A percentile compares a stretch with the other conserved stretches of the same genome.
phyloP scores from a whole-genome alignment of 2,329 filamentous ascomycete species.

The Neocatenulostroma microsporum region DNA sequence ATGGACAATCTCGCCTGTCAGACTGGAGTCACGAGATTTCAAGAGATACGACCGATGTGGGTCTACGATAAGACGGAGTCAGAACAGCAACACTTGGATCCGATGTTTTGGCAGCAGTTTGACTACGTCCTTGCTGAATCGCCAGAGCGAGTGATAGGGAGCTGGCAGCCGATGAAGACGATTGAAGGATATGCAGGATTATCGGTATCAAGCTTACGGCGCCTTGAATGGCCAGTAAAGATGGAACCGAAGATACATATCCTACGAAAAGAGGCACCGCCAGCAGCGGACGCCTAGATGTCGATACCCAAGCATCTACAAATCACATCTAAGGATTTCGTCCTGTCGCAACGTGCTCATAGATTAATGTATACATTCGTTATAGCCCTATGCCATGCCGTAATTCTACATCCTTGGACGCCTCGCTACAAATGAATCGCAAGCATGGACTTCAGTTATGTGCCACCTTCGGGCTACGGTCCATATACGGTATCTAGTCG shows the following conservation, averaged over 20 bases:
- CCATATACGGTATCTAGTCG: too few species aligned
- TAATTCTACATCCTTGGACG: too few species aligned
- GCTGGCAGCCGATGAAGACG: constrained; percentile 46
- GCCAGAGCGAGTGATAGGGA: constrained; percentile 40
- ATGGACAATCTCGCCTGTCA: constrained; percentile 56
- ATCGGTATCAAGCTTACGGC: constrained; percentile 34
- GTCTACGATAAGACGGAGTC: constrained; percentile 54
- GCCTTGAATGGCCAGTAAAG: constrained; percentile 46
- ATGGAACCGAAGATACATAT: constrained; percentile 50
- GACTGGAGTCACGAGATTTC: constrained; percentile 55
- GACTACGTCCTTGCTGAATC: constrained; percentile 52
- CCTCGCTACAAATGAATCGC: too few species aligned
- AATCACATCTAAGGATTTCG: too few species aligned
- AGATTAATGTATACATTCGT: too few species aligned
- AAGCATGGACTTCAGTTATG: too few species aligned
- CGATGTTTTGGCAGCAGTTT: constrained; percentile 50
- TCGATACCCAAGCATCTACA: too few species aligned
- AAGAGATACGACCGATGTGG: constrained; percentile 43
- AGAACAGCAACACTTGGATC: constrained; percentile 36
- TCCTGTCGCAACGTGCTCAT: too few species aligned
- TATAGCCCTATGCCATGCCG: too few species aligned
- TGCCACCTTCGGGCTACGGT: too few species aligned
- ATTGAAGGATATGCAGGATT: constrained; percentile 47
- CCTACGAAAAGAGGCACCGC: constrained; percentile 28
- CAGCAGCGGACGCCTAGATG: too few species aligned